Conservation (phyloP, 2,329 filamentous ascomycete species). For the Periglandula ipomoeae region DNA sequence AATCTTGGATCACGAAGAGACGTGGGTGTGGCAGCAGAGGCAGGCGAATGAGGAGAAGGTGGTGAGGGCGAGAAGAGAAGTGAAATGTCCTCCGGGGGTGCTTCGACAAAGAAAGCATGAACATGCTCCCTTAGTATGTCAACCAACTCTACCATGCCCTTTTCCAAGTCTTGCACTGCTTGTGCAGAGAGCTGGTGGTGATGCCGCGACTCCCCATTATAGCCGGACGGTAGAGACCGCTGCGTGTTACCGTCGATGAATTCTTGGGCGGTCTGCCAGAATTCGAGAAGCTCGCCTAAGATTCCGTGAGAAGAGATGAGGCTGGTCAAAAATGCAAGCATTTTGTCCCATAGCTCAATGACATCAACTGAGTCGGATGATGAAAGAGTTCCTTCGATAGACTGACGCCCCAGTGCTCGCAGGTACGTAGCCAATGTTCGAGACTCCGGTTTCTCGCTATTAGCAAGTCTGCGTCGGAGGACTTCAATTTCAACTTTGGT, state of each 20-base stretch:
- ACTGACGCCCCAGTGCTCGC: constrained; percentile 60
- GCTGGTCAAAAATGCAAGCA: constrained; percentile 61
- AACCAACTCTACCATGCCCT: constrained; percentile 73
- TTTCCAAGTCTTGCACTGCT: constrained; percentile 62
- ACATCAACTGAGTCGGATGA: constrained; percentile 72
- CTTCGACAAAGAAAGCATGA: constrained; percentile 73
- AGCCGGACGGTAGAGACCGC: constrained; percentile 66
- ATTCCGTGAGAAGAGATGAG: constrained; percentile 73
- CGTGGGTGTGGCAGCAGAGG: constrained; percentile 39
- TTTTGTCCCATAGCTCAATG: constrained; percentile 88
- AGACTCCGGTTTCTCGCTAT: constrained; percentile 59
- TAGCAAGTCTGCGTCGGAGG: constrained; percentile 69
- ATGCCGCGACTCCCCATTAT: constrained; percentile 68
- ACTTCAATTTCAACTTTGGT: constrained; percentile 89
- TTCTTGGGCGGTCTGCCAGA: constrained; percentile 84
- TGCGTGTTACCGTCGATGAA: constrained; percentile 86
- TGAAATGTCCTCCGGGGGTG: constrained; percentile 85
- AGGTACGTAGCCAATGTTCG: constrained; percentile 67
- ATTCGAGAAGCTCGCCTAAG: constrained; percentile 81
- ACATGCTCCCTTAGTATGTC: constrained; percentile 73
- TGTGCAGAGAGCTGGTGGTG: constrained; percentile 73
- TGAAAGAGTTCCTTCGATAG: constrained; percentile 48
- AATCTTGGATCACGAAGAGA: constrained; percentile 63
- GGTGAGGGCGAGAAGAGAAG: constrained; percentile 75
- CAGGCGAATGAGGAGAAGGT: constrained; percentile 51